Base-by-base conservation (phyloP, 495 filamentous ascomycete species). In the Neurospora sp. region DNA sequence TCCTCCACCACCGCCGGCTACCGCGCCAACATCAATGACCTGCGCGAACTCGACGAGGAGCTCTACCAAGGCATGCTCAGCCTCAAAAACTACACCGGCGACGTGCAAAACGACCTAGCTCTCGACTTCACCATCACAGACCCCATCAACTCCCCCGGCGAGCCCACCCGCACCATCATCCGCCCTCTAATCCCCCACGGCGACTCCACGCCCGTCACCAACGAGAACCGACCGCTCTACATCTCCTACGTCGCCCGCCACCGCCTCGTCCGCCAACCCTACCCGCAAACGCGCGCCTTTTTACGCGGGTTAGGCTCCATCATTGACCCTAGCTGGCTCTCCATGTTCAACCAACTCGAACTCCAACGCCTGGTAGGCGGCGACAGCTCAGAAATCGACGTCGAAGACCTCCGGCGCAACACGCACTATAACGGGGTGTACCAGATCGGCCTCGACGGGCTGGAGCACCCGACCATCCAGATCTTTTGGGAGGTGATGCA, bases 271-370 rank as follows among this genome's bases (percentile, higher is more conserved):
- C 85, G 87, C 5, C 95, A 98, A 76, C 91, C 92, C 0, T 84
- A 85, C 71, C 80, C 83, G 59, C 94, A 98, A 79, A 97, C 94
- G 4, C 87, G 88, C 20, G 94, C 94, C 1, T 99, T 99, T 76
- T 87, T 99, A 9, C 87, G 88, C 68, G 96, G 96, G 1, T 87
- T 99, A 5, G 88, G 92, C 16, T 85, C 91, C 71, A 96, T 99
- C 76, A 96, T 99, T 74, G 90, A 94, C 72, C 95, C 95, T 0
- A 87, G 87, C 3, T 99, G 96, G 96, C 85, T 99, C 4, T 92
- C 89, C 75, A 99, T 99, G 96, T 99, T 99, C 85, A 99, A 99
- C 80, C 96, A 98, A 76, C 85, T 88, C 9, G 96, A 99, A 77
- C 85, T 99, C 27, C 96, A 99, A 80, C 96, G 93, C 0, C 88